Evolutionary conservation across 352 stramenopile species (phyloP), one percentile per base, ranked within the genome.

Genomic region (Peronospora tabacina): DNA sequence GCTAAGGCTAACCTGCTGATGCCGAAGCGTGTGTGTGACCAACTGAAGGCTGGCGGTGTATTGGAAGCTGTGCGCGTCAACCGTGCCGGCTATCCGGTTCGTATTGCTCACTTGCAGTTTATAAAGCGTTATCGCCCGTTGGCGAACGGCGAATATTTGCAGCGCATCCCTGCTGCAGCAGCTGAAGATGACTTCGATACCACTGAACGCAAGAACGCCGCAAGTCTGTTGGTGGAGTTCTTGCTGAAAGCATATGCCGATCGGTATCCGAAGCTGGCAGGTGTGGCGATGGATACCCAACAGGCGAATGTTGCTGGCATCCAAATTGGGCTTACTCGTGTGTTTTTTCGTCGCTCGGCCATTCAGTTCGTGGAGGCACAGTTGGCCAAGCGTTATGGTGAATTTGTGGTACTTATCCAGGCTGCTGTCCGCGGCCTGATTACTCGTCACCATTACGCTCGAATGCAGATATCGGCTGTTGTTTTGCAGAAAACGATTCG

Each of bases 31-130:
- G 75, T 98, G 9, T 97, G 95, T 30, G 94, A 99, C 55, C 96
- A 99, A 72, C 65, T 98, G 3, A 87, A 91, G 51, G 98, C 98
- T 39, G 94, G 94, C 58, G 97, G 97, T 78, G 95, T 99, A n/a
- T 82, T 99, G 7, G 97, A 99, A 69, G 97, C 96, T 7, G 96
- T 99, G 20, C 88, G 95, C 39, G 96, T 99, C 15, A 97, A 97
- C 52, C 90, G 96, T 35, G 85, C 95, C 30, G 97, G 96, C 4
- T 99, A 98, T 66, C 96, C 96, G 22, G 95, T 99, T 47, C 94
- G 97, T 53, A 83, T 98, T 17, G 75, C 72, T 29, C 95, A 98
- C 63, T 61, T 89, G 49, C 76, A 93, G 52, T 98, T 98, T 48
- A 65, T 92, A 29, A 85, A 91, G 61, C 95, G 81, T 7, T 89